Base-by-base conservation (phyloP, 1,284 basidiomycete genomes). In the Cutaneotrichosporon mucoides region DNA sequence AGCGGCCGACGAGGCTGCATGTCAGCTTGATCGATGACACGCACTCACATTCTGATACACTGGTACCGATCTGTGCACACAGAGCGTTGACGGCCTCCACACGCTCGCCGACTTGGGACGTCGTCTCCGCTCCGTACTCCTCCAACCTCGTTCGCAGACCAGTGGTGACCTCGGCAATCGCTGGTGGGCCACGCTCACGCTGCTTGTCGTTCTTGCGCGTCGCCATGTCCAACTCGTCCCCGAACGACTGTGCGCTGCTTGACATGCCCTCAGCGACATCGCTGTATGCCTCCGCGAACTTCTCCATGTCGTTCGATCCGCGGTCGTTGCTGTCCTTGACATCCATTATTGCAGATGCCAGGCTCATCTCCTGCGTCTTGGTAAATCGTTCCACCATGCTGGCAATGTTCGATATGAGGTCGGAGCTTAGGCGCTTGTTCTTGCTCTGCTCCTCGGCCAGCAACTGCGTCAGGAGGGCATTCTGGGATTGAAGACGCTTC, bases 401-500 rank as follows among this genome's bases (percentile, higher is more conserved):
- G 0, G 88, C 87, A 57, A 95, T 82, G 41, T 86, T 85, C 49
- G 86, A 82, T 44, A 91, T 77, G 6, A 95, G 76, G 49, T 88
- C 86, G 42, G 86, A 85, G 64, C 86, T 87, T 2, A 88, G 83
- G 53, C 82, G 83, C 35, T 85, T 83, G 0, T 85, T 83, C 63
- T 85, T 87, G 5, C 76, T 71, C 70, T 83, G 84, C 75, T 94
- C 89, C 5, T 83, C 77, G 62, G 86, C 83, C 3, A 94, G 78
- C 61, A 90, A 79, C 34, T 81, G 80, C 1, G 79, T 76, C 36
- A 96, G 81, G 1, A 82, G 75, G n/a, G 81, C 80, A 68, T 94
- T 94, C 72, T 93, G 90, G 52, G 83, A 79, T 60, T 83, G 83
- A 16, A 95, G 79, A 33, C 85, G 84, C 1, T 77, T 71, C 38